Base-by-base conservation (phyloP, 129 eudicot genomes). In the Deinandra increscens region DNA sequence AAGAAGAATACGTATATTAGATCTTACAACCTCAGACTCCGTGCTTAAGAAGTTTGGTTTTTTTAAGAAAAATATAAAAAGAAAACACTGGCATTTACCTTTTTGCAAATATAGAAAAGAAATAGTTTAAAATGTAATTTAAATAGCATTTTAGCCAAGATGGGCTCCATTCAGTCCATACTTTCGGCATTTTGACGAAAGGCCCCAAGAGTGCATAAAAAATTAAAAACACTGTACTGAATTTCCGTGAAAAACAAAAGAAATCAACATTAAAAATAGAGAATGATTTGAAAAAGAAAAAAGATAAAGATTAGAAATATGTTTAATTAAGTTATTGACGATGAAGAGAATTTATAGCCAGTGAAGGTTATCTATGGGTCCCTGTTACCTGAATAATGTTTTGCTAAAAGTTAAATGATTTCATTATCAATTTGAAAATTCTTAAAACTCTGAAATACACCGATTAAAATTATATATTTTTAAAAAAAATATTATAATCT, bases 121-220 rank as follows among this genome's bases (percentile, higher is more conserved):
- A 49, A 75, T 48, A 60, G 55, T 13, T 29, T 20, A 46, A 34
- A 38, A 59, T 58, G 39, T 58, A 33, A 68, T 36, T 60, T n/a
- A 76, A 34, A 49, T 59, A 26, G 17, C 69, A 39, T 69, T 23
- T 10, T 60, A 54, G 63, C 29, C 38, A 43, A 15, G 43, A 50
- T 49, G 80, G 75, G 64, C 80, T 69, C 80, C 80, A 76, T 68
- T 59, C 5, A 50, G 75, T 69, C 75, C 70, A 76, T 61, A 60
- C 71, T 76, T 68, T 69, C 80, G 65, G 80, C 80, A 68, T 37
- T 43, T 60, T 68, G 70, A 76, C 70, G 70, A 76, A 37, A 17
- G 75, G 70, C 70, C 75, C 75, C 71, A 60, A 69, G 75, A 58
- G 55, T 49, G 59, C 61, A 69, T 76, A 76, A 68, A 58, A 60